phyloP scores from a whole-genome alignment of 495 filamentous ascomycete species.

The Neurospora sp. region DNA sequence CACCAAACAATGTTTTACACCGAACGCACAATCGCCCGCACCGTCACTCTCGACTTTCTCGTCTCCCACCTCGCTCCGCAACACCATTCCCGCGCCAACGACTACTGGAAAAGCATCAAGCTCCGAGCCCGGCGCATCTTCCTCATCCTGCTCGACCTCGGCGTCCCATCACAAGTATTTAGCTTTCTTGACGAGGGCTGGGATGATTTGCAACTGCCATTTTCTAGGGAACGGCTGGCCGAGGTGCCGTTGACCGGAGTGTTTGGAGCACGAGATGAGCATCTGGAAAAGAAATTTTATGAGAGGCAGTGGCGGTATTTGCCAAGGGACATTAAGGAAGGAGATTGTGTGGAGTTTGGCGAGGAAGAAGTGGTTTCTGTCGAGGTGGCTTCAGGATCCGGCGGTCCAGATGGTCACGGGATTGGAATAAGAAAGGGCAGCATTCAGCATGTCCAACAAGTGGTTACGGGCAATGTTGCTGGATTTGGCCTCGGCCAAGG shows the following conservation, averaged over 20 bases:
- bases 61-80: conserved; percentile 41
- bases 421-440: conserved; percentile 42
- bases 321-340: conserved; percentile 58
- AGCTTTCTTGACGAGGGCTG: conserved; percentile 73
- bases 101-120: conserved; percentile 85
- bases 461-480: background rate
- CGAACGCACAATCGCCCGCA: background rate
- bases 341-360: conserved; percentile 62
- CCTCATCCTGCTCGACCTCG: conserved; percentile 69
- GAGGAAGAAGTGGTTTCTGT: conserved; percentile 73
- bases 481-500: background rate
- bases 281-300: conserved; percentile 65
- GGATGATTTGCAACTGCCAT: conserved; percentile 81
- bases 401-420: background rate
- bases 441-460: conserved; percentile 30
- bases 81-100: background rate
- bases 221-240: conserved; percentile 55
- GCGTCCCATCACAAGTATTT: conserved; percentile 77
- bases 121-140: conserved; percentile 70
- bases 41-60: conserved; percentile 58
- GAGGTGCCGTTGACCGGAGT: conserved; percentile 36
- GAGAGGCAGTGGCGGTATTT: conserved; percentile 73
- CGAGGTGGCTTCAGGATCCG: conserved; percentile 34
- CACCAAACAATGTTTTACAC: background rate
- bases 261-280: conserved; percentile 39